A percentile compares a stretch with the other conserved stretches of the same genome.
These are phyloP conservation scores for Erysimum pusillum DNA, from an alignment of 441 rosid genomes.

Conservation along the genomic window DNA sequence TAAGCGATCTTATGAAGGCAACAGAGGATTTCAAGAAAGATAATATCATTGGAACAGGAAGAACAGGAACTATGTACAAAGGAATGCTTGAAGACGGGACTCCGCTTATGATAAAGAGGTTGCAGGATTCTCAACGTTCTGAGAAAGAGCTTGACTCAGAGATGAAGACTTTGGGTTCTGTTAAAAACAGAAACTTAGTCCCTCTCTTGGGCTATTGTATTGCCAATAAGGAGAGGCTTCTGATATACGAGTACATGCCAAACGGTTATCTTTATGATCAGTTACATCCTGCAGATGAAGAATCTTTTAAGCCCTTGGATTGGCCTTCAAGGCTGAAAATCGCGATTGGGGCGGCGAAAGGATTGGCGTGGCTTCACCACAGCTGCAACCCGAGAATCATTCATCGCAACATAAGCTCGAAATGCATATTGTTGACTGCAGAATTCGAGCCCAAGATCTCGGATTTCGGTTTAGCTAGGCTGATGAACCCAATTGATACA, in stretches of 20 bases:
- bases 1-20: conserved; percentile 84
- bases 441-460: conserved; percentile 89
- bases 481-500: conserved; percentile 91
- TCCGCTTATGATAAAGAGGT: conserved; percentile 77
- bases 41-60: conserved; percentile 79
- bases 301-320: conserved; percentile 59
- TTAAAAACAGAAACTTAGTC: conserved; percentile 80
- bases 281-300: conserved; percentile 61
- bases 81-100: conserved; percentile 78
- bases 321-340: conserved; percentile 90
- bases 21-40: conserved; percentile 78
- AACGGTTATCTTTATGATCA: conserved; percentile 73
- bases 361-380: conserved; percentile 96
- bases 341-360: conserved; percentile 77
- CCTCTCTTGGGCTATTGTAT: conserved; percentile 88
- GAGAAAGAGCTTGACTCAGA: conserved; percentile 77
- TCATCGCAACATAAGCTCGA: conserved; percentile 91
- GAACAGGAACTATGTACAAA: conserved; percentile 83
- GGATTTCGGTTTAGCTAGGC: conserved; percentile 94
- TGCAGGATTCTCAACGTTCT: conserved; percentile 83
- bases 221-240: conserved; percentile 74
- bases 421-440: conserved; percentile 74
- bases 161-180: conserved; percentile 83
- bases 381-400: conserved; percentile 88
- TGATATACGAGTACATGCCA: conserved; percentile 79